Base-by-base conservation (phyloP, 257 asterid genomes). In the Anisodus acutangulus region DNA sequence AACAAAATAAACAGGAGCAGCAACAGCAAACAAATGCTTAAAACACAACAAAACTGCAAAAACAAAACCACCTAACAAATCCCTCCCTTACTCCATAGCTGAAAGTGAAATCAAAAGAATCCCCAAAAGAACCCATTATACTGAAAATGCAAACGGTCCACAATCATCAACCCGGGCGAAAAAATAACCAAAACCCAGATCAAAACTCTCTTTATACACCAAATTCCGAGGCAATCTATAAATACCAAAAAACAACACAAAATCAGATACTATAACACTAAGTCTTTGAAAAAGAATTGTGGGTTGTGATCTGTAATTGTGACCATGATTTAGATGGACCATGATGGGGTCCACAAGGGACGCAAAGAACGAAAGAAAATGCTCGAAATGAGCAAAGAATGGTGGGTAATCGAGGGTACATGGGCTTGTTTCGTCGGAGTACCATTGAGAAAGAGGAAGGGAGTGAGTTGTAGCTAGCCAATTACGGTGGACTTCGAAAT, bases 381-480 rank as follows among this genome's bases (percentile, higher is more conserved):
- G 89, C 88, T 94, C 98, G 91, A 96, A 96, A 87, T 93, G 91
- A 43, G 99, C 98, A 85, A 96, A 96, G 82, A 96, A 92, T 2
- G 98, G 99, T 0, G 99, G 99, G 90, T 96, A 94, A 26, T 96
- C 99, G 55, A 94, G 94, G 79, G 98, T 94, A 98, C 98, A 95
- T n/a, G 90, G 92, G 88, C 97, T 92, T 86, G 98, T 95, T 81
- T 93, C 86, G 82, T 94, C 98, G 83, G 92, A 88, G 86, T 95
- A 95, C 98, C 99, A 95, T 49, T 80, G 93, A 58, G 92, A 89
- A 76, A 95, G 93, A 64, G 97, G 94, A 81, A 95, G 93, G 43
- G 97, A 90, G 85, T 91, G 92, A 2, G 98, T 95, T 53, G 93
- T 83, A 68, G 99, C 95, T 15, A 93, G 91, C 99, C 99, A 94